Percentiles rank a stretch among this genome's conserved stretches.
Evolutionary conservation across 768 basidiomycete species (phyloP).

Genomic region (Pisolithus tinctorius): DNA sequence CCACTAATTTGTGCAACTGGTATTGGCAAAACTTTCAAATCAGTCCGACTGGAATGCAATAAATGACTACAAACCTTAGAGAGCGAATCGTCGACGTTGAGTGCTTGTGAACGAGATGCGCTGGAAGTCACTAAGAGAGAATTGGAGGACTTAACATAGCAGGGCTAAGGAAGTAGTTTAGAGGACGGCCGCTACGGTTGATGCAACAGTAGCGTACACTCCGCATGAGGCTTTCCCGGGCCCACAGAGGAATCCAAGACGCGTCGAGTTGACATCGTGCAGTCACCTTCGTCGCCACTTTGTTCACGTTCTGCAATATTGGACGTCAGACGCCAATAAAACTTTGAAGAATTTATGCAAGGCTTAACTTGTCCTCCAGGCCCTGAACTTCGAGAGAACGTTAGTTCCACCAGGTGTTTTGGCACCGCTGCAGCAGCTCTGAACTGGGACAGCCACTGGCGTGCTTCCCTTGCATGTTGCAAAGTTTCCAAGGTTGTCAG

Average conservation of each 20-base stretch:
- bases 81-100: conserved; percentile 69
- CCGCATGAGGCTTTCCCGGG: conserved; percentile 37
- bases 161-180: conserved; percentile 35
- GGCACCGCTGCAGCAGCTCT: conserved; percentile 36
- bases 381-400: conserved; percentile 75
- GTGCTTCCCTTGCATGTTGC: conserved; percentile 34
- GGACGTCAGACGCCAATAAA: neutral
- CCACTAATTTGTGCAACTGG: conserved; percentile 23
- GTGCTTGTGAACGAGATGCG: conserved; percentile 66
- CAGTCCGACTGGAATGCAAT: neutral
- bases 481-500: neutral
- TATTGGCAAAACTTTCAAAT: neutral
- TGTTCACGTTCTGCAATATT: conserved; percentile 73
- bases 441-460: conserved; percentile 50
- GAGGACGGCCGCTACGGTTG: neutral
- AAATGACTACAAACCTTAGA: conserved; percentile 43
- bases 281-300: conserved; percentile 79
- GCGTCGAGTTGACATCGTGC: conserved; percentile 52
- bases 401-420: conserved; percentile 48
- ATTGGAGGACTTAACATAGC: conserved; percentile 61
- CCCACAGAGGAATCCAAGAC: conserved; percentile 69
- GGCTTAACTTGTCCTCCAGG: conserved; percentile 72
- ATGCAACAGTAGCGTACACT: conserved; percentile 35
- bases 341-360: neutral
- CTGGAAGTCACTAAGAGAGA: conserved; percentile 67